Conservation (phyloP, 768 basidiomycete species). For the Asterophora lycoperdoides region DNA sequence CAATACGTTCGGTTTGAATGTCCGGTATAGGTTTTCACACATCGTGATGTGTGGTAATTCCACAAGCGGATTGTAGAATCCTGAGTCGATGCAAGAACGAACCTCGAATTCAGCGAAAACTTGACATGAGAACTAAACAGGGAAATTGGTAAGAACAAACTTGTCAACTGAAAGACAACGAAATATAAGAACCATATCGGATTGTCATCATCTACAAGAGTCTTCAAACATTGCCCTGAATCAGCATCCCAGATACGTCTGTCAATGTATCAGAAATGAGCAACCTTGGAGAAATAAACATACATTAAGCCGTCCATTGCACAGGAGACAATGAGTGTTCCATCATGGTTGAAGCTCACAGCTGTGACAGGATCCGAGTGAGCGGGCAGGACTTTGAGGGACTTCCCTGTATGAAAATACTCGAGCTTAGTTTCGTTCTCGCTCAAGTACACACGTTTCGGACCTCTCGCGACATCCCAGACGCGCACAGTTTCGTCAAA, state of each 20-base stretch:
- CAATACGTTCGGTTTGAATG: conserved; percentile 86
- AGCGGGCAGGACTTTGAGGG: conserved; percentile 86
- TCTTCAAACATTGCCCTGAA: conserved; percentile 97
- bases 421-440: background rate
- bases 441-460: background rate
- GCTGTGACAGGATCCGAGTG: conserved; percentile 97
- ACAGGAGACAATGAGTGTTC: conserved; percentile 89
- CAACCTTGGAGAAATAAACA: conserved; percentile 23
- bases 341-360: conserved; percentile 91
- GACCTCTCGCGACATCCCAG: conserved; percentile 95
- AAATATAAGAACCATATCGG: conserved; percentile 68
- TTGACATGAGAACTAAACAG: conserved; percentile 69
- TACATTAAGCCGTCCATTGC: conserved; percentile 98
- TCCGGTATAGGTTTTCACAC: conserved; percentile 89
- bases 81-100: conserved; percentile 86
- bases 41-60: conserved; percentile 88
- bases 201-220: conserved; percentile 93
- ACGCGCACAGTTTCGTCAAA: conserved; percentile 94
- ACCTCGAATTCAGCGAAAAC: conserved; percentile 91
- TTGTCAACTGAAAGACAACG: background rate
- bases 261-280: conserved; percentile 8
- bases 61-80: conserved; percentile 93
- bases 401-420: conserved; percentile 50
- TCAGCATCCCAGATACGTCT: conserved; percentile 98
- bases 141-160: conserved; percentile 7